These are phyloP conservation scores for Pontederia paniculata DNA, from an alignment of 176 grass and related monocot genomes.

Conservation along the genomic window DNA sequence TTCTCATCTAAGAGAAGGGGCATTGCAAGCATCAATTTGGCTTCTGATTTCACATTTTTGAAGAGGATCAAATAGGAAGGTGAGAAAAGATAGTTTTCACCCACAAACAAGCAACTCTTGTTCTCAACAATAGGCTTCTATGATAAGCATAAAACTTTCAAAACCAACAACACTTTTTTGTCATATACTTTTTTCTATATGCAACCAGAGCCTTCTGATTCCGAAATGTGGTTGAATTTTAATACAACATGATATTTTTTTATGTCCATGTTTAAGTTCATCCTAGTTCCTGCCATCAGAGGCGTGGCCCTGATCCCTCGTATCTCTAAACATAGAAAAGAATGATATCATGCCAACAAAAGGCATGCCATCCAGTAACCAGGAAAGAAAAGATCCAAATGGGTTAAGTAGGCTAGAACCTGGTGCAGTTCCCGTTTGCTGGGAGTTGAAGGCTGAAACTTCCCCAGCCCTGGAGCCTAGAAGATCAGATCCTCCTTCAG, in stretches of 20 bases:
- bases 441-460: constrained; percentile 31
- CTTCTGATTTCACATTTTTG: too few relatives aligned
- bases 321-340: constrained; percentile 85
- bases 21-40: too few relatives aligned
- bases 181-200: too few relatives aligned
- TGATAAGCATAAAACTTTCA: too few relatives aligned
- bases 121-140: too few relatives aligned
- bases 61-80: too few relatives aligned
- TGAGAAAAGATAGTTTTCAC: too few relatives aligned
- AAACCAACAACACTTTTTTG: too few relatives aligned
- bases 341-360: constrained; percentile 89
- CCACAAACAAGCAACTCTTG: too few relatives aligned
- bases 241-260: neutral
- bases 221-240: too few relatives aligned
- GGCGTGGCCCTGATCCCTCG: constrained; percentile 59
- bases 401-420: constrained; percentile 37
- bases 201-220: too few relatives aligned
- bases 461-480: constrained; percentile 23
- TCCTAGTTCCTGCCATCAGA: neutral
- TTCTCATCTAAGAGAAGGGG: too few relatives aligned
- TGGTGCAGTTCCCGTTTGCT: constrained; percentile 34
- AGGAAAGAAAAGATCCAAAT: constrained; percentile 57
- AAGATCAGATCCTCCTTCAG: constrained; percentile 10
- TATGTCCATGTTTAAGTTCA: neutral
- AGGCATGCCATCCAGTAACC: constrained; percentile 59